These are phyloP conservation scores for Cucumis variabilis DNA, from an alignment of 331 rosid species.

Conservation along the genomic window DNA sequence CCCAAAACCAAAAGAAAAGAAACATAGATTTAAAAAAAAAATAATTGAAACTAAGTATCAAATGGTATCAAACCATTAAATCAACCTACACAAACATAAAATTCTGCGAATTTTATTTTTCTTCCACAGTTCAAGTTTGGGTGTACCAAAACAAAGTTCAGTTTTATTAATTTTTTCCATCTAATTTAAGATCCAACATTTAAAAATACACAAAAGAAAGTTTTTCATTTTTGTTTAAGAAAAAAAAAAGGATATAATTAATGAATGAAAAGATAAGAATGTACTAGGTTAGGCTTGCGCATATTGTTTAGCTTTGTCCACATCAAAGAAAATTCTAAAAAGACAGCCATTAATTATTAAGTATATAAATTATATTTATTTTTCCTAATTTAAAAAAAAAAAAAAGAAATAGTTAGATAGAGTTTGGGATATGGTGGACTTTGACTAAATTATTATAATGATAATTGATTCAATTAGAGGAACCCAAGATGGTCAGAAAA, in stretches of 20 bases:
- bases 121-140: not conserved
- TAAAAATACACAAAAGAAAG: not conserved
- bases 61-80: not conserved
- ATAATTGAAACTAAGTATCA: too few relatives aligned
- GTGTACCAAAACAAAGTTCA: too few relatives aligned
- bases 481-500: not conserved
- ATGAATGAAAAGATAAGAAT: not conserved
- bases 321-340: not conserved
- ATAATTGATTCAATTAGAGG: not conserved
- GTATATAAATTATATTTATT: too few relatives aligned
- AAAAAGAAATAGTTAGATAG: not conserved
- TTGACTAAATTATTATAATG: not conserved
- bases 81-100: too few relatives aligned
- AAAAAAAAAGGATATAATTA: not conserved
- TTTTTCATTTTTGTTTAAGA: not conserved
- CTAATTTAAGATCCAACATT: too few relatives aligned
- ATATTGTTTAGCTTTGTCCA: not conserved
- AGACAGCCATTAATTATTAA: not conserved
- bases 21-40: too few relatives aligned
- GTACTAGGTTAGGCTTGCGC: constrained; percentile 1
- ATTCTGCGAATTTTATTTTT: too few relatives aligned
- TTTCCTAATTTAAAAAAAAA: too few relatives aligned
- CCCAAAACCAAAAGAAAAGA: too few relatives aligned
- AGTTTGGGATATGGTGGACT: not conserved
- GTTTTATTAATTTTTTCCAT: too few relatives aligned